Evolutionary conservation across 139 green algal genomes (phyloP).

Genomic region (Volvox africanus): DNA sequence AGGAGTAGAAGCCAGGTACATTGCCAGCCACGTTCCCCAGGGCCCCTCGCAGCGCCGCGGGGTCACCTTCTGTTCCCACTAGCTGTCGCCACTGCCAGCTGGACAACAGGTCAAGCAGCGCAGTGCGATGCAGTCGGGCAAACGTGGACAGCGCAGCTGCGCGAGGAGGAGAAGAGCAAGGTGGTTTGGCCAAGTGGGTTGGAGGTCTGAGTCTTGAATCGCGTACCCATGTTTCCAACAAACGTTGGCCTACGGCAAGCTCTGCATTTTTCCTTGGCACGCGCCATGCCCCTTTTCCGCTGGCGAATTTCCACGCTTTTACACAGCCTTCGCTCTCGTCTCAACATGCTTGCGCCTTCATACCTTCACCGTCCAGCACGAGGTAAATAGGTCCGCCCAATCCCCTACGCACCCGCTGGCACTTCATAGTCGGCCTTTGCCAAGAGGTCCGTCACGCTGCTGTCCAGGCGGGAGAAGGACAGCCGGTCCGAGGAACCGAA

Average conservation of each 20-base stretch:
- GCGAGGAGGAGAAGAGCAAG: not conserved
- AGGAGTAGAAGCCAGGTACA: not conserved
- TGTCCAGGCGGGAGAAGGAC: not conserved
- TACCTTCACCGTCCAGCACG: too few species aligned
- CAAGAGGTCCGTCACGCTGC: not conserved
- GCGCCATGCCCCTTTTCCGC: too few species aligned
- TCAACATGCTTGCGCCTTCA: too few species aligned
- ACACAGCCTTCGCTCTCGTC: too few species aligned
- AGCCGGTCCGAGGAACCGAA: not conserved
- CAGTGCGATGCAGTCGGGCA: constrained; percentile 23
- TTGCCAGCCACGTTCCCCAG: not conserved
- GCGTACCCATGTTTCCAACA: too few species aligned
- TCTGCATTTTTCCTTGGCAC: too few species aligned
- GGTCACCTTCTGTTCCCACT: not conserved
- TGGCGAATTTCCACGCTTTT: too few species aligned
- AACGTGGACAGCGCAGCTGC: constrained; percentile 26
- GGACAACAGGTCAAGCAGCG: constrained; percentile 18
- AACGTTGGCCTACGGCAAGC: too few species aligned
- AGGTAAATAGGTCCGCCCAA: too few species aligned
- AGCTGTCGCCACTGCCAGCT: constrained; percentile 13
- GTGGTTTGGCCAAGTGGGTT: not conserved
- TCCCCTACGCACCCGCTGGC: not conserved
- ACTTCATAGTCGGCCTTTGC: not conserved
- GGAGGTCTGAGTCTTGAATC: too few species aligned
- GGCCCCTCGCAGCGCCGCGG: not conserved